These are phyloP conservation scores for Vanrija humicola DNA, from an alignment of 1,284 basidiomycete genomes.

Conservation along the genomic window DNA sequence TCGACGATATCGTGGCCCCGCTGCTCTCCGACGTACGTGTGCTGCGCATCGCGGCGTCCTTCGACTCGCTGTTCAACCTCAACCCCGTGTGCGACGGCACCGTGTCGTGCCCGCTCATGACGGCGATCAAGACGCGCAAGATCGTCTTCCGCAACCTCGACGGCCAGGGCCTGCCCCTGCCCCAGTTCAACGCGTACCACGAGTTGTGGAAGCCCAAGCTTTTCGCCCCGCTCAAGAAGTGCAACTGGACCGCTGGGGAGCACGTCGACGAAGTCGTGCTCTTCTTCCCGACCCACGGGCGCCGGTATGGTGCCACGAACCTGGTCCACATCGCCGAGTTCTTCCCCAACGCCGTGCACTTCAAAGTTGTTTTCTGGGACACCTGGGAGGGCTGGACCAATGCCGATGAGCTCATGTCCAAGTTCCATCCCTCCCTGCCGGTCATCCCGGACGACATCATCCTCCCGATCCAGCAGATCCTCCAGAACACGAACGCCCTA, in stretches of 20 bases:
- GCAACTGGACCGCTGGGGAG: too few species aligned
- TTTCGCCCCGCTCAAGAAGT: too few species aligned
- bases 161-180: not conserved
- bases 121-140: not conserved
- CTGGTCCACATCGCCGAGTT: too few species aligned
- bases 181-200: not conserved
- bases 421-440: constrained; percentile 52
- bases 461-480: constrained; percentile 52
- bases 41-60: not conserved
- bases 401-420: not conserved
- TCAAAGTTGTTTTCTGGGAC: not conserved
- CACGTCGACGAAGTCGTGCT: not conserved
- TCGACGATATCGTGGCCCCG: not conserved
- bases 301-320: not conserved
- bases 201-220: too few species aligned
- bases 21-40: not conserved
- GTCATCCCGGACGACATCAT: constrained; percentile 72
- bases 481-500: too few species aligned
- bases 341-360: not conserved
- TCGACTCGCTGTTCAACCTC: not conserved
- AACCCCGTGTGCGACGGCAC: not conserved
- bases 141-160: constrained; percentile 9
- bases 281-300: not conserved
- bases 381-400: constrained; percentile 1
- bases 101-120: not conserved